Evolutionary conservation across 345 rosid species (phyloP).

Genomic region (Turnera subulata): DNA sequence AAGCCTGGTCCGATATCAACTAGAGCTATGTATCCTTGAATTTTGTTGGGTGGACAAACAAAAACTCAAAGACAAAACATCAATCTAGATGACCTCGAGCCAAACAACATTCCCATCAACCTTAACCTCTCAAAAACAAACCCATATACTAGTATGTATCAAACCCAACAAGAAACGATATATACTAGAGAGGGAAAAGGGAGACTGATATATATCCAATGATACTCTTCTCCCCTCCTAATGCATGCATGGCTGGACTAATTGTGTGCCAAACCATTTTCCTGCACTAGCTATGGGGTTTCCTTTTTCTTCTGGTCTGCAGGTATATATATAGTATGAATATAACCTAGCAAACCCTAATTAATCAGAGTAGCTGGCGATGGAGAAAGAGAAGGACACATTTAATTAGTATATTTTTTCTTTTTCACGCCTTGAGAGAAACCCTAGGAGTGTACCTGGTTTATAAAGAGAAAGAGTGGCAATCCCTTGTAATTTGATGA

Average conservation of each 20-base stretch:
- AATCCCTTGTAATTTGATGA: neutral
- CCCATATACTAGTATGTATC: no score
- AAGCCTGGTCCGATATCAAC: slow-evolving; percentile 60
- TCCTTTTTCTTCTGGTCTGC: no score
- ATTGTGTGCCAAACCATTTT: neutral
- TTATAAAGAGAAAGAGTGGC: neutral
- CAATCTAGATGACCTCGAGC: slow-evolving; percentile 42
- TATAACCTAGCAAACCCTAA: no score
- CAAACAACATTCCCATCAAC: slow-evolving; percentile 56
- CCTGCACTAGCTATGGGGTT: neutral
- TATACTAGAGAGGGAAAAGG: neutral
- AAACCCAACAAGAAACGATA: neutral
- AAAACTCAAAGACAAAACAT: no score
- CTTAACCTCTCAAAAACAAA: slow-evolving; percentile 17
- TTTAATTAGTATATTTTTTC: no score
- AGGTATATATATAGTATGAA: no score
- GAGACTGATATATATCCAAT: neutral
- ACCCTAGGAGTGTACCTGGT: neutral
- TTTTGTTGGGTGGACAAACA: no score
- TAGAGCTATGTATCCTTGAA: slow-evolving; percentile 10
- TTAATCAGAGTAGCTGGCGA: neutral
- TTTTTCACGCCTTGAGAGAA: neutral
- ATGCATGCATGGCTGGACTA: neutral
- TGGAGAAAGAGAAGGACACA: neutral
- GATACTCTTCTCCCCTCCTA: neutral